phyloP scores from a whole-genome alignment of 371 early-diverging fungal species.

The Syncephalastrum racemosum region DNA sequence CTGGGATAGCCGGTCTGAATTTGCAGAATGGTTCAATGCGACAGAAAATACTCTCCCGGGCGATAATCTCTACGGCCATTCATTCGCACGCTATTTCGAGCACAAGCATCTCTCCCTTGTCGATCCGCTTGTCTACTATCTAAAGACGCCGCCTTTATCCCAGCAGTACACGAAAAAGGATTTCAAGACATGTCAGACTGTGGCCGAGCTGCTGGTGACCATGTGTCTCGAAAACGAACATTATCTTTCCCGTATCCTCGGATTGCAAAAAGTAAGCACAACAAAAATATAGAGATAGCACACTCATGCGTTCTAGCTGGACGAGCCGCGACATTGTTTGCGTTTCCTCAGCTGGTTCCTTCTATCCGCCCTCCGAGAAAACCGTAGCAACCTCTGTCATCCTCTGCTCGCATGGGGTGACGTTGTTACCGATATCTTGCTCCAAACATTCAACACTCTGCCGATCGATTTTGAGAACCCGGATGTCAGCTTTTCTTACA shows the following conservation, averaged over 20 bases:
- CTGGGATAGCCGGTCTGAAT: conserved; percentile 37
- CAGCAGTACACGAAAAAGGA: conserved; percentile 51
- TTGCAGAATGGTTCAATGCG: conserved; percentile 35
- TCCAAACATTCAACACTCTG: conserved; percentile 37
- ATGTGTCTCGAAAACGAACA: conserved; percentile 36
- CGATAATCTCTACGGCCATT: conserved; percentile 4
- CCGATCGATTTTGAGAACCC: conserved; percentile 38
- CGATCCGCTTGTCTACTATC: conserved; percentile 31
- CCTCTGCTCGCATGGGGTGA: conserved; percentile 37
- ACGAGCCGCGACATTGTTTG: conserved; percentile 42
- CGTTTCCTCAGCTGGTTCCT: conserved; percentile 54
- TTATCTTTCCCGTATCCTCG: conserved; percentile 28
- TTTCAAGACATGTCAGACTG: conserved; percentile 42
- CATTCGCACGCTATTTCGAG: conserved; percentile 30
- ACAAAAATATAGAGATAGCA: neutral
- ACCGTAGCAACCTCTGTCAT: conserved; percentile 18
- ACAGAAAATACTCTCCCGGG: conserved; percentile 31
- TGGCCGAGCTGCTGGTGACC: conserved; percentile 33
- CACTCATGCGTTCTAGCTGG: conserved; percentile 23
- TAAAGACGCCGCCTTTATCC: conserved; percentile 33
- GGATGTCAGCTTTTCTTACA: conserved; percentile 44
- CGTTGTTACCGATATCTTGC: conserved; percentile 38
- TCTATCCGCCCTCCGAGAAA: conserved; percentile 27
- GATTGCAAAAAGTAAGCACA: conserved; percentile 36
- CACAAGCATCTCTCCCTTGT: conserved; percentile 24